phyloP scores from a whole-genome alignment of 495 filamentous ascomycete genomes.

The Penicillium canescens region DNA sequence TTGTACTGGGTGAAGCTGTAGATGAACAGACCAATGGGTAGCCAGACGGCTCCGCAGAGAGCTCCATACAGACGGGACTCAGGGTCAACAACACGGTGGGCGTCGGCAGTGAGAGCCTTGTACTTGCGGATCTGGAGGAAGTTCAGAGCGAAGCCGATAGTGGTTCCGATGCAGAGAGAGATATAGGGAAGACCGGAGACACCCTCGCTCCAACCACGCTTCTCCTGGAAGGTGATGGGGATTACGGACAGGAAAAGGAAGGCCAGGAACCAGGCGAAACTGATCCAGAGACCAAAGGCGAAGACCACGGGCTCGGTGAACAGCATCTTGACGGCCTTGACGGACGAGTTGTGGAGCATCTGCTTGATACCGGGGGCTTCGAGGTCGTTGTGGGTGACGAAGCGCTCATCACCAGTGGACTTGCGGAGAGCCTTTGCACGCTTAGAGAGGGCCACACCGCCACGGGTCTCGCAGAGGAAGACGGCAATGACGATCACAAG shows the following conservation, averaged over 20 bases:
- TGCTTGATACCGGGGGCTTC: slow-evolving; percentile 37
- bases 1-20: slow-evolving; percentile 76
- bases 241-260: slow-evolving; percentile 76
- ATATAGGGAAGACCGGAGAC: slow-evolving; percentile 76
- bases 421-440: slow-evolving; percentile 58
- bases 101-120: slow-evolving; percentile 59
- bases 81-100: slow-evolving; percentile 51
- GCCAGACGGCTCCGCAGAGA: slow-evolving; percentile 67
- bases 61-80: slow-evolving; percentile 61
- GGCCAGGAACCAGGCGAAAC: slow-evolving; percentile 68
- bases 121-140: slow-evolving; percentile 57
- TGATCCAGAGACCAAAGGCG: slow-evolving; percentile 72
- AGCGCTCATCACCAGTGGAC: slow-evolving; percentile 62
- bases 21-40: slow-evolving; percentile 72
- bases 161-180: slow-evolving; percentile 62
- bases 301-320: slow-evolving; percentile 75
- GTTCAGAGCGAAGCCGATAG: slow-evolving; percentile 62
- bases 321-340: slow-evolving; percentile 65
- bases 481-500: slow-evolving; percentile 49
- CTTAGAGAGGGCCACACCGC: slow-evolving; percentile 54
- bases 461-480: slow-evolving; percentile 73
- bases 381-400: slow-evolving; percentile 65
- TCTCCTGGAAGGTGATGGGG: slow-evolving; percentile 71
- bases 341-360: slow-evolving; percentile 42
- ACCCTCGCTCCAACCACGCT: slow-evolving; percentile 65